Conservation (phyloP, 768 basidiomycete species). For the Tricholoma saponaceum region DNA sequence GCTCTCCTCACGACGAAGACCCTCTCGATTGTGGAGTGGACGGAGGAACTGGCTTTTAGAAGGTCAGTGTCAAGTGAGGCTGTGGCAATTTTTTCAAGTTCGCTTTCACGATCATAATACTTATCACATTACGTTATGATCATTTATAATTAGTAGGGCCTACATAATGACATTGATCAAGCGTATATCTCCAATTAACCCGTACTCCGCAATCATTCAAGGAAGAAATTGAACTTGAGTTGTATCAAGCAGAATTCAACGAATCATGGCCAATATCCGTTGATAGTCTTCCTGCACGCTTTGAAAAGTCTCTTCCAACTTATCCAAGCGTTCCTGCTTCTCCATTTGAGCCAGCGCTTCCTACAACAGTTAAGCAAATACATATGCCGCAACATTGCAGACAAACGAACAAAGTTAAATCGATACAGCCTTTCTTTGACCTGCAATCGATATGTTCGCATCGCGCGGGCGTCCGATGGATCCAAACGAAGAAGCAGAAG, state of each 20-base stretch:
- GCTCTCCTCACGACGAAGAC: conserved; percentile 31
- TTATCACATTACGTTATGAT: background rate
- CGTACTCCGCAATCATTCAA: background rate
- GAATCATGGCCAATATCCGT: conserved; percentile 63
- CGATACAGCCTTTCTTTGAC: conserved; percentile 94
- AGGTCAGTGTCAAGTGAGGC: too few relatives aligned
- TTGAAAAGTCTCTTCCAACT: conserved; percentile 91
- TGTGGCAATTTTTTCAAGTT: too few relatives aligned
- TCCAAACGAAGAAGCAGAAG: conserved; percentile 72
- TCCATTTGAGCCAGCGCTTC: conserved; percentile 87
- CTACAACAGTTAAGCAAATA: conserved; percentile 32
- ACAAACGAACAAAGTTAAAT: conserved; percentile 82
- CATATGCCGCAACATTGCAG: background rate
- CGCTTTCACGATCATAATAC: background rate
- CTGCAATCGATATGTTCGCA: conserved; percentile 75
- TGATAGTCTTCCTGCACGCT: conserved; percentile 81
- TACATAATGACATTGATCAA: background rate
- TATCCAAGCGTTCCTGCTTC: conserved; percentile 80
- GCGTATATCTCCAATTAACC: background rate
- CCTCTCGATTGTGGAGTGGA: conserved; percentile 35
- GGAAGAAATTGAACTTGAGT: background rate
- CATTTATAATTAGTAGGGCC: background rate
- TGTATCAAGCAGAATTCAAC: conserved; percentile 14
- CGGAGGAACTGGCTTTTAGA: conserved; percentile 16
- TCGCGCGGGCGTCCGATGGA: conserved; percentile 46